phyloP scores from a whole-genome alignment of 371 early-diverging fungal genomes.

The Saksenaea vasiformis region DNA sequence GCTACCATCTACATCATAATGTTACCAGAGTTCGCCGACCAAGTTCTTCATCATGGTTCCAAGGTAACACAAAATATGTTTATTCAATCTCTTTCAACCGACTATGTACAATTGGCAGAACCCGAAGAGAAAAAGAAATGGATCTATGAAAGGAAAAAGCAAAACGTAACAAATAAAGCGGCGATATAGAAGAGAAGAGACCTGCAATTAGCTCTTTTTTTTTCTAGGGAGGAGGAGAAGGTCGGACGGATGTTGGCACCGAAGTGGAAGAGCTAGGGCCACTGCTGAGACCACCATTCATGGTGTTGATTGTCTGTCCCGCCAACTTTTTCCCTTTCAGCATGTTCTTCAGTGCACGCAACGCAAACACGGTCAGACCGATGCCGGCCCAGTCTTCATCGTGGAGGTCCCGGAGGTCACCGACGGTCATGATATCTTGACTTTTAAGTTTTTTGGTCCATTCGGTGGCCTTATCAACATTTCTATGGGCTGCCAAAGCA shows the following conservation, averaged over 20 bases:
- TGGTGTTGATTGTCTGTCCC: slow-evolving; percentile 12
- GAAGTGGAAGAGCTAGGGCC: background rate
- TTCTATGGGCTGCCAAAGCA: slow-evolving; percentile 67
- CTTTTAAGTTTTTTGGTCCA: slow-evolving; percentile 73
- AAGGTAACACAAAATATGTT: background rate
- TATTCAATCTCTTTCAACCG: slow-evolving; percentile 7
- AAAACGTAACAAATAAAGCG: background rate
- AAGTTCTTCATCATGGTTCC: no score
- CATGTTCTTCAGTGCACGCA: slow-evolving; percentile 82
- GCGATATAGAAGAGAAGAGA: background rate
- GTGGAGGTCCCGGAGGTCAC: slow-evolving; percentile 75
- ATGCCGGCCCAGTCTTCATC: slow-evolving; percentile 81
- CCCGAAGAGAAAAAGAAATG: background rate
- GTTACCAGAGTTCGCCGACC: no score
- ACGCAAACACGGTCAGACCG: slow-evolving; percentile 87
- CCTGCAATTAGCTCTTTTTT: background rate
- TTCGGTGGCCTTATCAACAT: slow-evolving; percentile 75
- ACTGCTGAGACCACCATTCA: background rate
- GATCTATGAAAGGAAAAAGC: slow-evolving; percentile 4
- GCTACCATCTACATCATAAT: no score
- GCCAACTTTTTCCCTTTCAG: slow-evolving; percentile 58
- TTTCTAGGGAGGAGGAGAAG: slow-evolving; percentile 5
- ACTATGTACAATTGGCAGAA: slow-evolving; percentile 4
- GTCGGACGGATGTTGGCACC: background rate
- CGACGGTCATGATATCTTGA: slow-evolving; percentile 85